phyloP scores from a whole-genome alignment of 805 yeast genomes.

The Lachancea waltii region DNA sequence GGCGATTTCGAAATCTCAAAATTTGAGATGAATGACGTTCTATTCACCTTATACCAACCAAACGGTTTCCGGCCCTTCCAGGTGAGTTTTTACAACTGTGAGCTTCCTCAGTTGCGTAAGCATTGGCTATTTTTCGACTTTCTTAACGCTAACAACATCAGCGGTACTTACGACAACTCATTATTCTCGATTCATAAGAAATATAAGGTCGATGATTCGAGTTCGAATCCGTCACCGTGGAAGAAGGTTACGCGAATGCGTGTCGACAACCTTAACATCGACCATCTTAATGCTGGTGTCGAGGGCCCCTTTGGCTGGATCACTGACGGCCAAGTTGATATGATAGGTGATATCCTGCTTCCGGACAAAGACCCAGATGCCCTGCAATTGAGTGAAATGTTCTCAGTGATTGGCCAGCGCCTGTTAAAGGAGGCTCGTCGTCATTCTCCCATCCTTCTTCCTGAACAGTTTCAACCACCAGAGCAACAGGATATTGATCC shows the following conservation, averaged over 20 bases:
- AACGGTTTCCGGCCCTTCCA: constrained; percentile 73
- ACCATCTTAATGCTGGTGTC: constrained; percentile 83
- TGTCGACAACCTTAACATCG: constrained; percentile 77
- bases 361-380: constrained; percentile 57
- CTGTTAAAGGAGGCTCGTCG: constrained; percentile 45
- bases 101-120: constrained; percentile 69
- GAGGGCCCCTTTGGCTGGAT: constrained; percentile 99
- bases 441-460: constrained; percentile 16
- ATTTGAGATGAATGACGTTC: constrained; percentile 75
- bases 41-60: constrained; percentile 80
- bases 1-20: constrained; percentile 92
- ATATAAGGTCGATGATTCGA: constrained; percentile 19
- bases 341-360: constrained; percentile 83
- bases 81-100: constrained; percentile 83
- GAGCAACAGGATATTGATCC: constrained; percentile 21
- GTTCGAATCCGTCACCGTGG: constrained; percentile 36
- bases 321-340: constrained; percentile 82
- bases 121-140: constrained; percentile 93
- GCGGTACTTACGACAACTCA: constrained; percentile 91
- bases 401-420: constrained; percentile 41
- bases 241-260: constrained; percentile 68
- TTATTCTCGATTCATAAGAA: constrained; percentile 80
- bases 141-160: constrained; percentile 72
- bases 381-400: constrained; percentile 40
- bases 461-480: constrained; percentile 26